These are phyloP conservation scores for Aspergillus incahuasiensis DNA, from an alignment of 495 filamentous ascomycete genomes.

Conservation along the genomic window DNA sequence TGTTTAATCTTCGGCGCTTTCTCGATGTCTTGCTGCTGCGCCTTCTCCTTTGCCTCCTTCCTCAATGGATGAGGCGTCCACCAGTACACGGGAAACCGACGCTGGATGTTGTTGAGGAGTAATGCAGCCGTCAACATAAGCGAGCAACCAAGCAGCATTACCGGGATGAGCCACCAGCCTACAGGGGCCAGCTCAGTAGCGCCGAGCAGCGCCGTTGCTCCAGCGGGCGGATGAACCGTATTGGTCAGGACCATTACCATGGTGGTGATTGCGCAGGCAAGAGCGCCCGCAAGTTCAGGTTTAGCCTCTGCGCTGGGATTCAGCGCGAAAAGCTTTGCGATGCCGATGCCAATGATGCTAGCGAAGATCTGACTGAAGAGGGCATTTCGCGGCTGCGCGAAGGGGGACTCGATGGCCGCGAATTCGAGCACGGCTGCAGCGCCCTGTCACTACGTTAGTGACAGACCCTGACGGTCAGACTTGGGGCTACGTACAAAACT, in stretches of 20 bases:
- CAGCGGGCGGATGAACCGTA: constrained; percentile 82
- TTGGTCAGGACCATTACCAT: constrained; percentile 71
- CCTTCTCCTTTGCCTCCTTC: not conserved
- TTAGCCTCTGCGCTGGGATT: constrained; percentile 39
- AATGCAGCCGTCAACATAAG: constrained; percentile 65
- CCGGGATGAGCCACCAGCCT: constrained; percentile 69
- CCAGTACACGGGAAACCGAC: constrained; percentile 79
- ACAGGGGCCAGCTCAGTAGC: constrained; percentile 58
- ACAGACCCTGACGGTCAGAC: not conserved
- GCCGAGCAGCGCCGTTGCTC: constrained; percentile 78
- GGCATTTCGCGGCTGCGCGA: constrained; percentile 76
- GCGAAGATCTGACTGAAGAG: constrained; percentile 69
- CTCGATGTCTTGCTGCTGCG: constrained; percentile 23
- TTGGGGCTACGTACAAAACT: constrained; percentile 36
- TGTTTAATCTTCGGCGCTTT: constrained; percentile 14
- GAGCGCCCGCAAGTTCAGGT: constrained; percentile 63
- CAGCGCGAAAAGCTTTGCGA: constrained; percentile 70
- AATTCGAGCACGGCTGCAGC: constrained; percentile 75
- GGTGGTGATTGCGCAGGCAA: constrained; percentile 65
- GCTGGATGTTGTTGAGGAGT: constrained; percentile 70
- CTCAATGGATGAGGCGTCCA: constrained; percentile 37
- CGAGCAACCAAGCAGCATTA: constrained; percentile 59
- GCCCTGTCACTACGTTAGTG: constrained; percentile 48
- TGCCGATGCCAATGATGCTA: constrained; percentile 58
- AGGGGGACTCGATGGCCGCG: constrained; percentile 70